Evolutionary conservation across 129 eudicot species (phyloP).

Genomic region (carrot (Daucus carota)): DH1_v3.0 NC_030387.2:40920001-40920500

Average conservation of each 20-base stretch:
- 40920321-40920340: no score
- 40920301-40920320: no score
- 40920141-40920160: background rate
- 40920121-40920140: background rate
- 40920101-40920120: background rate
- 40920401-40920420: no score
- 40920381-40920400: no score
- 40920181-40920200: background rate
- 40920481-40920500: no score
- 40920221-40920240: background rate
- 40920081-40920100: background rate
- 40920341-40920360: no score
- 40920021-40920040: background rate
- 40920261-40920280: background rate
- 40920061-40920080: background rate
- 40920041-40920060: background rate
- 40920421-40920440: no score
- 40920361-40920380: no score
- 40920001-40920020: background rate
- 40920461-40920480: no score
- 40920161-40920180: constrained; percentile 5
- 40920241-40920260: background rate
- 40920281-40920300: background rate
- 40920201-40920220: background rate
- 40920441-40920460: no score